Base-by-base conservation (phyloP, 1,284 basidiomycete genomes). In the Ganoderma lucidum region DNA sequence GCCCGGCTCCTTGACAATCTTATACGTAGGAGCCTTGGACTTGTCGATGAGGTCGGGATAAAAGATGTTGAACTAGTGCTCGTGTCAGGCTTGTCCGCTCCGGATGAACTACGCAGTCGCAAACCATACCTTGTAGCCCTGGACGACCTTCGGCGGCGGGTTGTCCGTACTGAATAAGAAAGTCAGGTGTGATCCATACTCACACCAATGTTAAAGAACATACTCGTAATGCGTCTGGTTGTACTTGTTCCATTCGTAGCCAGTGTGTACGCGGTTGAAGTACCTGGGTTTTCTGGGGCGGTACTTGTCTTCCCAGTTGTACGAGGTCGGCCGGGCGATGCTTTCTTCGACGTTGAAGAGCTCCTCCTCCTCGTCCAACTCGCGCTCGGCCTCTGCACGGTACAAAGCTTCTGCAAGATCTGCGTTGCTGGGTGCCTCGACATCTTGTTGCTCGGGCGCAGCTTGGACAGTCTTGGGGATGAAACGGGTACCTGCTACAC, bases 231-330 rank as follows among this genome's bases (percentile, higher is more conserved):
- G 96, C 5, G 96, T 98, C 80, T 98, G 96, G 79, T 98, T 98
- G 82, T 98, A 98, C 85, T 98, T 97, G 85, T 98, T 99, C 98
- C 98, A 99, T 80, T 99, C 98, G 80, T 97, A 99, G n/a, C 98
- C 98, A n/a, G 98, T 99, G 78, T 99, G 96, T 42, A 99, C 97
- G 70, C 97, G 93, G 81, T 99, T 99, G 84, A 99, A 99, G 86
- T 98, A 99, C 73, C 97, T 88, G 48, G 98, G 98, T 80, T 99
- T 99, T 60, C 98, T 88, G n/a, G 98, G 97, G 39, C 98, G 88
- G 78, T 98, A 99, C 82, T 98, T 97, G 86, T 99, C 98, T 83
- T 97, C 96, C 97, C 97, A 99, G 75, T 96, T 95, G 81, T 99
- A 99, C 3, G 91, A 90, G 0, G 90, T 92, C 48, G 93, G 90